phyloP scores from a whole-genome alignment of 805 yeast species.

The Pichia gijzeniarum region DNA sequence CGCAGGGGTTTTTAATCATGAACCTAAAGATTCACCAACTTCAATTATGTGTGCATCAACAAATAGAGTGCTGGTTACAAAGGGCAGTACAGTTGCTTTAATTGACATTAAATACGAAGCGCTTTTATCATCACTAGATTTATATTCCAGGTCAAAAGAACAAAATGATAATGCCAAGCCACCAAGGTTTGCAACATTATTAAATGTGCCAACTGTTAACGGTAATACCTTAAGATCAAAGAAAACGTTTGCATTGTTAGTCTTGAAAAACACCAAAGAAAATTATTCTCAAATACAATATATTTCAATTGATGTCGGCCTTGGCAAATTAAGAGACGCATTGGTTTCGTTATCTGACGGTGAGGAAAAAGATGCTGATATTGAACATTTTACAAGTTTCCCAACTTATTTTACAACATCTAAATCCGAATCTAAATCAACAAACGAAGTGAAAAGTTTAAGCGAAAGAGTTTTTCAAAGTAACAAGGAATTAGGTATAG shows the following conservation, averaged over 20 bases:
- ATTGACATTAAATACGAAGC: slow-evolving; percentile 41
- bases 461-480: slow-evolving; percentile 17
- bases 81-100: slow-evolving; percentile 35
- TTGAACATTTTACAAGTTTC: slow-evolving; percentile 14
- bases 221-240: slow-evolving; percentile 39
- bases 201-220: slow-evolving; percentile 31
- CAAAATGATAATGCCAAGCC: slow-evolving; percentile 14
- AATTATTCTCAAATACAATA: slow-evolving; percentile 39
- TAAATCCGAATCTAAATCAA: slow-evolving; percentile 19
- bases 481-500: slow-evolving; percentile 23
- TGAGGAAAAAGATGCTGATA: slow-evolving; percentile 5
- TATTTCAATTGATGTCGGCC: slow-evolving; percentile 53
- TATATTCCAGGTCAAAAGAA: slow-evolving; percentile 27
- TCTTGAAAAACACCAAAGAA: slow-evolving; percentile 36
- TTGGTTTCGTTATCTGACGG: slow-evolving; percentile 45
- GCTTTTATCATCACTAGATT: slow-evolving; percentile 26
- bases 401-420: slow-evolving; percentile 20
- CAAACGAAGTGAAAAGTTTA: slow-evolving; percentile 21
- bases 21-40: slow-evolving; percentile 22
- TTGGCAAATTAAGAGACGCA: slow-evolving; percentile 61
- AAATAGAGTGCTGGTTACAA: slow-evolving; percentile 41
- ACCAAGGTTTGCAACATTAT: slow-evolving; percentile 27
- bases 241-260: slow-evolving; percentile 37
- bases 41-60: slow-evolving; percentile 37
- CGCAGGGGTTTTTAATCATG: slow-evolving; percentile 21